These are phyloP conservation scores for Xylaria sp. DNA, from an alignment of 2,329 filamentous ascomycete genomes.

Conservation along the genomic window DNA sequence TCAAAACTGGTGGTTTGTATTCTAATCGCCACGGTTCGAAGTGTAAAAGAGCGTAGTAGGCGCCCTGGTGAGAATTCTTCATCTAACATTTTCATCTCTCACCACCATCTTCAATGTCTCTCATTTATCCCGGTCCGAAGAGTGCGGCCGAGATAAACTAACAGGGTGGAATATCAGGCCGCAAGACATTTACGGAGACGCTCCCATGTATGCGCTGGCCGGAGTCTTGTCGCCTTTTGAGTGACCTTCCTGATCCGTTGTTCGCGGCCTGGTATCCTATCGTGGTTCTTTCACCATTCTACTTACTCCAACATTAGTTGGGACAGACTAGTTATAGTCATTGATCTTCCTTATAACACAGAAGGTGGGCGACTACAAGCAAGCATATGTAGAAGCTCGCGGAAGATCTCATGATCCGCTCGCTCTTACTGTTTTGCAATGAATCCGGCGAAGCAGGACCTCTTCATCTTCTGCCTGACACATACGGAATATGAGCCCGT, in stretches of 20 bases:
- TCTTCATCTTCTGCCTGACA: slow-evolving; percentile 24
- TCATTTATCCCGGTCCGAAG: background rate
- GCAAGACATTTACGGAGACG: background rate
- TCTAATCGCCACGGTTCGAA: background rate
- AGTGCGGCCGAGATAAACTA: background rate
- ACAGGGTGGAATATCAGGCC: background rate
- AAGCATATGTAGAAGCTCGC: slow-evolving; percentile 18
- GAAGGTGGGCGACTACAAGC: slow-evolving; percentile 24
- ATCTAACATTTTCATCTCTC: background rate
- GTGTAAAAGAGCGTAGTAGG: background rate
- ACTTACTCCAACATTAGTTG: background rate
- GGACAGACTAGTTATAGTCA: background rate
- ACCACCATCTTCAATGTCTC: background rate
- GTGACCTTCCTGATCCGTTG: background rate
- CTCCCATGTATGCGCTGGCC: background rate
- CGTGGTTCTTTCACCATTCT: background rate
- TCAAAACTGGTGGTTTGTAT: no score
- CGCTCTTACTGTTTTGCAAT: slow-evolving; percentile 40
- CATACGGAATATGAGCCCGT: slow-evolving; percentile 25
- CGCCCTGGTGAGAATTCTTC: background rate
- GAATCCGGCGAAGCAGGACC: slow-evolving; percentile 31
- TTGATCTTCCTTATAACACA: background rate
- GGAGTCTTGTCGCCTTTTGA: background rate
- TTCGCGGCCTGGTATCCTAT: background rate
- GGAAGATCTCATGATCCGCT: slow-evolving; percentile 34